Evolutionary conservation across 768 basidiomycete species (phyloP).

Genomic region (Cantharellus cinnabarinus): DNA sequence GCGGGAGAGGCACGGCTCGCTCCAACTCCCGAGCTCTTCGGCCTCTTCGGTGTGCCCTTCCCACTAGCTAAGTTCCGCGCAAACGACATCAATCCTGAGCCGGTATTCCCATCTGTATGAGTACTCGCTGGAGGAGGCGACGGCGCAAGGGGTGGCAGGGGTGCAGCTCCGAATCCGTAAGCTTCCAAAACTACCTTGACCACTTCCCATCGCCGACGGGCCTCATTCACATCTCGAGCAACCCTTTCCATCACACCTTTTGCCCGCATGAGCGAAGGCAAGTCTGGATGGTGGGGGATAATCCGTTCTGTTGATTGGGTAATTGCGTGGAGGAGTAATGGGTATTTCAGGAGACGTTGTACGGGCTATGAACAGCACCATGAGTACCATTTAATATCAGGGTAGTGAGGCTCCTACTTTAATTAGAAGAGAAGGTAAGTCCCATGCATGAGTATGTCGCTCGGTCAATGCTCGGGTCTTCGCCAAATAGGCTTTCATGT

Average conservation of each 20-base stretch:
- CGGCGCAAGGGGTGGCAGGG: background rate
- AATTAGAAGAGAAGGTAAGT: conserved; percentile 82
- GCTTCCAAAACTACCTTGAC: conserved; percentile 44
- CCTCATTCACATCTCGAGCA: conserved; percentile 61
- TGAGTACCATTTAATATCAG: background rate
- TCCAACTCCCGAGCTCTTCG: background rate
- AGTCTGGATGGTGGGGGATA: conserved; percentile 39
- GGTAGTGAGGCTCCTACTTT: conserved; percentile 21
- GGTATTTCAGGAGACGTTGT: conserved; percentile 87
- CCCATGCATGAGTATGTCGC: conserved; percentile 71
- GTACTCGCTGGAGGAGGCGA: background rate
- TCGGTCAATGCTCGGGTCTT: conserved; percentile 47
- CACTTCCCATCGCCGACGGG: conserved; percentile 52
- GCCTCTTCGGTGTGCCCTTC: background rate
- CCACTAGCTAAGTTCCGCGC: background rate
- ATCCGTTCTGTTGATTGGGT: conserved; percentile 42
- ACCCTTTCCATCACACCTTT: conserved; percentile 46
- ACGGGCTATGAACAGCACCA: conserved; percentile 32
- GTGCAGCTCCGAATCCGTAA: background rate
- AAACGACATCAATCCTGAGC: background rate
- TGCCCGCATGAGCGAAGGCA: conserved; percentile 32
- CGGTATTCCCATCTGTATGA: background rate
- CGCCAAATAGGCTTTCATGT: conserved; percentile 43
- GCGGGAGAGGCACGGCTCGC: background rate
- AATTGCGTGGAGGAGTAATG: conserved; percentile 60